Percentiles rank a stretch among this genome's conserved stretches.
Evolutionary conservation across 2,329 filamentous ascomycete genomes (phyloP).

Genomic region (Monascus ruber): DNA sequence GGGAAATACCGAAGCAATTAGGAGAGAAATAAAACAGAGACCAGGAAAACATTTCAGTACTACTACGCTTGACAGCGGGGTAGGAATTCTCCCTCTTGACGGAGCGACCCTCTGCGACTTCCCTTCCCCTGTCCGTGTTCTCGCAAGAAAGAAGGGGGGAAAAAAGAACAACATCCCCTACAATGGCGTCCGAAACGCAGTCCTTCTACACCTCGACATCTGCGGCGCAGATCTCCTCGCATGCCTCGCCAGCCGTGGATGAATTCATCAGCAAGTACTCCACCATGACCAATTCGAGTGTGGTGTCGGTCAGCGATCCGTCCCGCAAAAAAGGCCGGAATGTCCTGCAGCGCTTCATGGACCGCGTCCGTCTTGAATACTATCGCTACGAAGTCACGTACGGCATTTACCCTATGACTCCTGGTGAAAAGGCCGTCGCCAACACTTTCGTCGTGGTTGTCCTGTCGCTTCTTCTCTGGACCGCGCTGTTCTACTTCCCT

Average conservation of each 20-base stretch:
- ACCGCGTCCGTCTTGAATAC: slow-evolving; percentile 30
- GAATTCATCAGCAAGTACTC: slow-evolving; percentile 24
- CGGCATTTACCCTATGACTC: slow-evolving; percentile 33
- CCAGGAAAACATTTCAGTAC: too few relatives aligned
- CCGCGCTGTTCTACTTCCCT: slow-evolving; percentile 26
- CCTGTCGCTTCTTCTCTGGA: slow-evolving; percentile 25
- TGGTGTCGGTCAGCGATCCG: slow-evolving; percentile 4
- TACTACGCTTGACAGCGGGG: too few relatives aligned
- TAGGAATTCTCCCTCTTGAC: too few relatives aligned
- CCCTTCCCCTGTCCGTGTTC: too few relatives aligned
- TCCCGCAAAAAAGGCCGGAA: slow-evolving; percentile 11
- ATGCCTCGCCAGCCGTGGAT: slow-evolving; percentile 20
- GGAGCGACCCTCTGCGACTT: too few relatives aligned
- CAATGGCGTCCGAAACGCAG: slow-evolving; percentile 23
- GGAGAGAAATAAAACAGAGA: too few relatives aligned
- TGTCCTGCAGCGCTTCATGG: slow-evolving; percentile 16
- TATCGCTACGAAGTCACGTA: slow-evolving; percentile 39
- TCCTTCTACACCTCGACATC: slow-evolving; percentile 23
- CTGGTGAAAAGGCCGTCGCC: slow-evolving; percentile 31
- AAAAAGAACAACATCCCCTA: neutral
- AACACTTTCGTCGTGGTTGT: slow-evolving; percentile 29
- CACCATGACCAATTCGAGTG: slow-evolving; percentile 12
- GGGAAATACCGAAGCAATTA: too few relatives aligned
- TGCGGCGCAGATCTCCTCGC: slow-evolving; percentile 17
- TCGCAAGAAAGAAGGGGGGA: slow-evolving; percentile 2